Evolutionary conservation across 805 yeast genomes (phyloP), one percentile per base, ranked within the genome.

Genomic region (Starmera pachycereana): DNA sequence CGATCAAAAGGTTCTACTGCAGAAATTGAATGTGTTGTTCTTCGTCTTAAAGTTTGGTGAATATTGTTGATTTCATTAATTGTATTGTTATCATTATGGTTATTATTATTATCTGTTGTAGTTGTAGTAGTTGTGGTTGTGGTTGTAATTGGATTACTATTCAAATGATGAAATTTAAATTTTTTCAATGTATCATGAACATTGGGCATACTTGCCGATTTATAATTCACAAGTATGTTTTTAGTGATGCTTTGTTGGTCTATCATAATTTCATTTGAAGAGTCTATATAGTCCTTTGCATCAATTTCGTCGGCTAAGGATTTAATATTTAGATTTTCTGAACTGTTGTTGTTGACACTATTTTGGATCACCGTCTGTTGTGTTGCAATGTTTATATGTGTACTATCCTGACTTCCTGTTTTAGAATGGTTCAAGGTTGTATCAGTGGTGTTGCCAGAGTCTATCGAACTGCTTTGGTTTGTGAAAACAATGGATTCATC

Each of bases 401-500:
- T 5, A 22, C 27, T 22, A 5, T 22, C 27, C 27, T 22, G 27
- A 6, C 27, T 22, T 4, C 27, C 5, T 32, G 34, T 13, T 13
- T 32, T 32, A 3, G 27, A 22, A 12, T 22, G 29, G 8, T 12
- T 25, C 4, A 12, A 13, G 19, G 36, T 25, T 8, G 36, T 33
- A 10, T 30, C 32, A 19, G 51, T 46, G 18, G 57, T 49, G 19
- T 51, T 44, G 32, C 49, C 48, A 12, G 52, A 49, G 25, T 49
- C 52, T 11, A 47, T 33, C 3, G 57, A 52, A 37, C 51, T 48
- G 28, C 27, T 22, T 22, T 51, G 52, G 22, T 51, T 49, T 6
- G 58, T 54, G 44, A 54, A 54, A 10, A 52, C 39, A 9, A 51
- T 42, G 8, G 57, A 53, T 18, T 52, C 54, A 22, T 54, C 57